Base-by-base conservation (phyloP, 202 grass and related monocot genomes). In the Zoysia matrella region DNA sequence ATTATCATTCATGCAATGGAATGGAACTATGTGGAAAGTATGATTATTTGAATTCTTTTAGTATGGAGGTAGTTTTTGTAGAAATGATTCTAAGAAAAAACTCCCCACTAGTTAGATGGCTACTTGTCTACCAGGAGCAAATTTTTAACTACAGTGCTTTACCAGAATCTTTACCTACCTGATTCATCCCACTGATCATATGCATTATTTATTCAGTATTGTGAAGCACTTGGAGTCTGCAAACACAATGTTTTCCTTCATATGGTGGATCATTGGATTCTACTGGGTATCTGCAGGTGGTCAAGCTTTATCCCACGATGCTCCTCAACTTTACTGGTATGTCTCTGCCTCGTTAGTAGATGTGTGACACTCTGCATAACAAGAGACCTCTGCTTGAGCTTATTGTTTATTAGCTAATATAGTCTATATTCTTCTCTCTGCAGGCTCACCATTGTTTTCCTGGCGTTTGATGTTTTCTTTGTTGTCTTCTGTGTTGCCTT, bases 191-290 rank as follows among this genome's bases (percentile, higher is more conserved):
- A 48, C 73, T 80, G 41, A 82, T 67, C 74, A 58, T 81, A 69
- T 74, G 62, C 2, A 7, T 77, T 71, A 7, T 48, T 69, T 63
- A 67, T 86, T 80, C 69, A 92, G 93, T 74, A 66, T 89, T 89
- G 85, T 86, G 72, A 95, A 95, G 84, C 85, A 95, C 64, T 73
- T 95, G 79, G 93, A 95, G 82, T 92, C 93, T 15, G 93, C 88
- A 75, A 95, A 95, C 88, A 95, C 90, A 2, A 95, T 95, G 90
- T 90, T 92, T 87, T 95, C 93, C n/a, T 95, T 95, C 86, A 88
- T 95, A 84, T 95, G 93, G 93, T 92, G 93, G 93, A 89, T 95
- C 57, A 36, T 36, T 36, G 30, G 30, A 36, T 36, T 36, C 30
- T 36, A 36, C 30, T 36, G 30, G 30, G 30, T 36, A 36, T 36